These are phyloP conservation scores for Colletotrichum simmondsii DNA, from an alignment of 2,329 filamentous ascomycete species.

Conservation along the genomic window DNA sequence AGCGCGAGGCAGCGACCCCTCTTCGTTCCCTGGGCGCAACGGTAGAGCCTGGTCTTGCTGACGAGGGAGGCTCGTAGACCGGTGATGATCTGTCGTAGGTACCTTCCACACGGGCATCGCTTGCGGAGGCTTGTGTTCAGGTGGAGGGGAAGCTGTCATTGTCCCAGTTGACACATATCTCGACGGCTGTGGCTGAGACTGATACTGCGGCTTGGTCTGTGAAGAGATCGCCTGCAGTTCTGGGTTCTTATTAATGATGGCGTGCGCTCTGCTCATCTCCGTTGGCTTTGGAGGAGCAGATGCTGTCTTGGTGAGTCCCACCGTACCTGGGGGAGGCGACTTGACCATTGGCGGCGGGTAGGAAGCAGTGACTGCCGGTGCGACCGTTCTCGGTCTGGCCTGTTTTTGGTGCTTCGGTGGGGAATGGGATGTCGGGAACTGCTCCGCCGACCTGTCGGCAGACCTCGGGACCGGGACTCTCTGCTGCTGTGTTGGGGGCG, in stretches of 20 bases:
- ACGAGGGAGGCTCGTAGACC: constrained; percentile 42
- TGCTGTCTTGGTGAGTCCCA: constrained; percentile 44
- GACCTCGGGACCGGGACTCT: constrained; percentile 73
- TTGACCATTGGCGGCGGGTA: constrained; percentile 41
- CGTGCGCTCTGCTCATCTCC: constrained; percentile 69
- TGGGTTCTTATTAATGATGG: constrained; percentile 72
- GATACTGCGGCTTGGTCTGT: constrained; percentile 44
- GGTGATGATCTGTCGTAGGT: constrained; percentile 38
- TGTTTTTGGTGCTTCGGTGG: constrained; percentile 25
- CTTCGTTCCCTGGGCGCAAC: constrained; percentile 16
- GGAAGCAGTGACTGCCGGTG: constrained; percentile 40
- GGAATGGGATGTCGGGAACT: constrained; percentile 67
- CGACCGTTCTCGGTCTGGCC: constrained; percentile 32
- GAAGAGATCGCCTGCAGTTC: constrained; percentile 69
- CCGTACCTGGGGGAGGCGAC: constrained; percentile 31
- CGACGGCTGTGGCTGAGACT: constrained; percentile 38
- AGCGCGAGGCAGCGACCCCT: constrained; percentile 39
- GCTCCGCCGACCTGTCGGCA: constrained; percentile 82
- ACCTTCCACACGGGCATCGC: constrained; percentile 32
- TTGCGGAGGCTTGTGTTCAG: constrained; percentile 61
- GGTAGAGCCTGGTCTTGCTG: constrained; percentile 36
- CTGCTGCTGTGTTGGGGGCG: constrained; percentile 59
- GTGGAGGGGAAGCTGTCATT: constrained; percentile 75
- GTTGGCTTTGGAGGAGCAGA: constrained; percentile 54
- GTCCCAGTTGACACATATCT: constrained; percentile 74